Evolutionary conservation across 305 asterid genomes (phyloP).

Genomic region (Vinca major): DNA sequence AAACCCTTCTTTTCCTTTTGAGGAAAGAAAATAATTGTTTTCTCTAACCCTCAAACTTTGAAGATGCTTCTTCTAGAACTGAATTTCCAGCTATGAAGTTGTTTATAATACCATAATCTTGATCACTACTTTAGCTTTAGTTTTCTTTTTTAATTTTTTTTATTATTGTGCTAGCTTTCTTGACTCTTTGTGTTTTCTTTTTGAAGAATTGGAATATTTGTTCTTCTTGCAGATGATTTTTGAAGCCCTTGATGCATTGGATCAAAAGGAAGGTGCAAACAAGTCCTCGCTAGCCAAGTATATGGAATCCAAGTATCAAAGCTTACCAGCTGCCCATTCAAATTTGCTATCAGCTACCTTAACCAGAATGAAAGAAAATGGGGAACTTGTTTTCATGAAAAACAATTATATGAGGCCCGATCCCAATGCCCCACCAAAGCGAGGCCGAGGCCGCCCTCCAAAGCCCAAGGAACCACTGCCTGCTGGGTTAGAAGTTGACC

Average conservation of each 20-base stretch:
- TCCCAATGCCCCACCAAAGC: slow-evolving; percentile 42
- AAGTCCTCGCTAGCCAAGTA: slow-evolving; percentile 50
- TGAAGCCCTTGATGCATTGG: slow-evolving; percentile 60
- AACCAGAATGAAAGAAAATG: slow-evolving; percentile 47
- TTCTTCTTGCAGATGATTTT: slow-evolving; percentile 43
- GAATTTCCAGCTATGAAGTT: slow-evolving; percentile 10
- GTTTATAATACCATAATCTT: neutral
- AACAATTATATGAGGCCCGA: slow-evolving; percentile 58
- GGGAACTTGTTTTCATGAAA: slow-evolving; percentile 49
- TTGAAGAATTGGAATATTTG: neutral
- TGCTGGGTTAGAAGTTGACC: slow-evolving; percentile 12
- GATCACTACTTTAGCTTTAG: neutral
- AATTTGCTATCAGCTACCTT: slow-evolving; percentile 45
- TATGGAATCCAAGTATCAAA: slow-evolving; percentile 64
- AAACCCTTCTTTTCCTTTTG: neutral
- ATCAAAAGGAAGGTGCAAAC: slow-evolving; percentile 54
- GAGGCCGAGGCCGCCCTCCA: slow-evolving; percentile 81
- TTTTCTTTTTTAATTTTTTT: neutral
- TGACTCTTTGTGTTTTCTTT: neutral
- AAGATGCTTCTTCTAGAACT: neutral
- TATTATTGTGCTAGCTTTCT: too few species aligned
- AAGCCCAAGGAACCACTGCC: slow-evolving; percentile 49
- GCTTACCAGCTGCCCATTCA: slow-evolving; percentile 46
- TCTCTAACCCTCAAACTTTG: slow-evolving; percentile 1
- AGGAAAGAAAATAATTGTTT: slow-evolving; percentile 6